These are phyloP conservation scores for Yamadazyma sp. DNA, from an alignment of 805 yeast species.

Conservation along the genomic window DNA sequence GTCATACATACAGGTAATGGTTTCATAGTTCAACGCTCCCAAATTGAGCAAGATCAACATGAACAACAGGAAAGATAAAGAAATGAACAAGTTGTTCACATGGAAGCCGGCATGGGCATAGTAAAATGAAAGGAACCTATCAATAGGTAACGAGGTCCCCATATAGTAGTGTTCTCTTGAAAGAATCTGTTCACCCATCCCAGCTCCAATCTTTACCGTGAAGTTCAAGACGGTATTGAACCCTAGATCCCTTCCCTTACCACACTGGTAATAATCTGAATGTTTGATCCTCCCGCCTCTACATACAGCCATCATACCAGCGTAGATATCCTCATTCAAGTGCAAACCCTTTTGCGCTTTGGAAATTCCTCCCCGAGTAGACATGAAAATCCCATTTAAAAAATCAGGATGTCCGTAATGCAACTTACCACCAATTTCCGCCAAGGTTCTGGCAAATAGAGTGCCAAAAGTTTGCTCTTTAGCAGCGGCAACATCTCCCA, in stretches of 20 bases:
- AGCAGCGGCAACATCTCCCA: slow-evolving; percentile 97
- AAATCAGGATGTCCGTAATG: slow-evolving; percentile 98
- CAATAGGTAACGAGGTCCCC: slow-evolving; percentile 87
- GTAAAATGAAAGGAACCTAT: slow-evolving; percentile 86
- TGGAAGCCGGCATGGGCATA: slow-evolving; percentile 98
- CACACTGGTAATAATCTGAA: slow-evolving; percentile 94
- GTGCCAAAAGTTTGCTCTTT: slow-evolving; percentile 98
- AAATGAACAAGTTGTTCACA: slow-evolving; percentile 83
- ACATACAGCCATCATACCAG: slow-evolving; percentile 86
- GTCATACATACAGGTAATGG: slow-evolving; percentile 66
- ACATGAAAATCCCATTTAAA: slow-evolving; percentile 85
- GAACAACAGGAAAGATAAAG: slow-evolving; percentile 82
- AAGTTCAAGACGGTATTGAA: slow-evolving; percentile 89
- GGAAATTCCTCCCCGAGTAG: slow-evolving; percentile 93
- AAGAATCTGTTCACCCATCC: slow-evolving; percentile 95
- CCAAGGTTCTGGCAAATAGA: slow-evolving; percentile 86
- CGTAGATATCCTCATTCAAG: slow-evolving; percentile 91
- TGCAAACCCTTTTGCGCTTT: slow-evolving; percentile 94
- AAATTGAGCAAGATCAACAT: slow-evolving; percentile 76
- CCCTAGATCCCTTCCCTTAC: slow-evolving; percentile 94
- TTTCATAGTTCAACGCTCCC: slow-evolving; percentile 75
- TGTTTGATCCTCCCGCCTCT: slow-evolving; percentile 95
- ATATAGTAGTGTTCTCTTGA: slow-evolving; percentile 89
- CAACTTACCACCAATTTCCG: slow-evolving; percentile 90
- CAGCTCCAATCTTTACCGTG: slow-evolving; percentile 95